Percentiles rank a stretch among this genome's conserved stretches.
Evolutionary conservation across 2,329 filamentous ascomycete genomes (phyloP).

Genomic region (Aspergillus sclerotialis): DNA sequence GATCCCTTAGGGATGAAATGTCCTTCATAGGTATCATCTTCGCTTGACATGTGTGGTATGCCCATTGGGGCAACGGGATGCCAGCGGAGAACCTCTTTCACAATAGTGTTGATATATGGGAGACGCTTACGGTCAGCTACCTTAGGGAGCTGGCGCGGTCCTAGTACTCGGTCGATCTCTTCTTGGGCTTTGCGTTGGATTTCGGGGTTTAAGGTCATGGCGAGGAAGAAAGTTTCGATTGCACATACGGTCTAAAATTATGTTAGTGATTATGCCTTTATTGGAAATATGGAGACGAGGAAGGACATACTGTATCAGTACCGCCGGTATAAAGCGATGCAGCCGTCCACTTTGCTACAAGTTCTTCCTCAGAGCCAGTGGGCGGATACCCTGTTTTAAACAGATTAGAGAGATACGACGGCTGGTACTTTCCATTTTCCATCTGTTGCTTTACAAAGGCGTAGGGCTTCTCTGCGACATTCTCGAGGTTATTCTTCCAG

Average conservation of each 20-base stretch:
- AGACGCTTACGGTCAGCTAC: conserved; percentile 31
- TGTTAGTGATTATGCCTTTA: neutral
- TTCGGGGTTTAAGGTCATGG: conserved; percentile 46
- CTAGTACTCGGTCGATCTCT: conserved; percentile 35
- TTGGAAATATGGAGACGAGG: neutral
- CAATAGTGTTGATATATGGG: conserved; percentile 31
- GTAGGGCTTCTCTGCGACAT: conserved; percentile 35
- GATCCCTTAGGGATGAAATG: conserved; percentile 30
- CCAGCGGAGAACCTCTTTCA: conserved; percentile 35
- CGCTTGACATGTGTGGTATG: conserved; percentile 20
- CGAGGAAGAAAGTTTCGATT: conserved; percentile 42
- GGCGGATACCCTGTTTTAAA: conserved; percentile 23
- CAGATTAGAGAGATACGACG: conserved; percentile 36
- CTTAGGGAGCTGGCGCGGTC: conserved; percentile 22
- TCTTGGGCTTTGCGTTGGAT: conserved; percentile 45
- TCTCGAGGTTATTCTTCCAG: conserved; percentile 24
- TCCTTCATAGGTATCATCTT: conserved; percentile 18
- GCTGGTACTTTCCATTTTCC: conserved; percentile 17
- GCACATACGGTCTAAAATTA: conserved; percentile 36
- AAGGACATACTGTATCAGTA: conserved; percentile 28
- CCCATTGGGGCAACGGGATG: conserved; percentile 27
- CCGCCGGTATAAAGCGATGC: conserved; percentile 38
- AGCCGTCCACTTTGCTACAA: conserved; percentile 24
- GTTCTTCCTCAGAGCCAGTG: conserved; percentile 24
- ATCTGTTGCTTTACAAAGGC: conserved; percentile 38